Percentiles rank a stretch among this genome's conserved stretches.
Evolutionary conservation across 2,329 filamentous ascomycete genomes (phyloP).

Genomic region (Cladosporium sp.): DNA sequence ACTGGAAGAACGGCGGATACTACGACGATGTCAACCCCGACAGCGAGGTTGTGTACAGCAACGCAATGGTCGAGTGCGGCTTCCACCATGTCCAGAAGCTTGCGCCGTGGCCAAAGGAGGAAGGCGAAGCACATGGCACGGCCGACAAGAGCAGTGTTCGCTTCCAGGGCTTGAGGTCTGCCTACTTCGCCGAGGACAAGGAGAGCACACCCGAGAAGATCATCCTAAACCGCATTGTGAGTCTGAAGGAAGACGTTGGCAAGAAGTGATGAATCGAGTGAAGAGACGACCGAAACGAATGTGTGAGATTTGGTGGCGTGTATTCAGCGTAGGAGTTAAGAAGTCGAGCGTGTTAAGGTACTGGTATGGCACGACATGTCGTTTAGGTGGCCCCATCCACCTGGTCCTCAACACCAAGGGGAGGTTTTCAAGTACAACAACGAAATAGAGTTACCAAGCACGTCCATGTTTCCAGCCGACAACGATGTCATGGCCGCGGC

Average conservation of each 20-base stretch:
- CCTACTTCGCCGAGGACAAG: conserved; percentile 81
- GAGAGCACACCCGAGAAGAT: conserved; percentile 71
- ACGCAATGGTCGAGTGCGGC: conserved; percentile 79
- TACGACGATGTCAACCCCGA: conserved; percentile 81
- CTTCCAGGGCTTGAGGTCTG: conserved; percentile 89
- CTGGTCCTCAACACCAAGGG: neutral
- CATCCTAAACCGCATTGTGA: conserved; percentile 88
- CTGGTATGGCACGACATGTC: neutral
- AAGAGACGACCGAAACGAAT: conserved; percentile 4
- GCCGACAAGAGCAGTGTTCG: conserved; percentile 67
- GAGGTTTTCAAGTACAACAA: neutral
- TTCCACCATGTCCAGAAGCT: conserved; percentile 72
- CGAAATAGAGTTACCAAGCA: neutral
- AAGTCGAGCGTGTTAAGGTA: neutral
- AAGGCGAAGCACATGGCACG: conserved; percentile 65
- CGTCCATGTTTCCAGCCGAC: neutral
- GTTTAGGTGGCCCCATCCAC: neutral
- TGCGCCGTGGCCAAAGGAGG: conserved; percentile 80
- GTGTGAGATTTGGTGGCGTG: conserved; percentile 5
- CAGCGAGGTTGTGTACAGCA: conserved; percentile 74
- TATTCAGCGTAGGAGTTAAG: neutral
- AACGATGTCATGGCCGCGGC: conserved; percentile 3
- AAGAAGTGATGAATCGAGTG: conserved; percentile 48
- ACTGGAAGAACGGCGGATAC: conserved; percentile 71
- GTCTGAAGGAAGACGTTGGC: conserved; percentile 81